These are phyloP conservation scores for Fusarium fujikuroi DNA, from an alignment of 2,329 filamentous ascomycete genomes.

Conservation along the genomic window DNA sequence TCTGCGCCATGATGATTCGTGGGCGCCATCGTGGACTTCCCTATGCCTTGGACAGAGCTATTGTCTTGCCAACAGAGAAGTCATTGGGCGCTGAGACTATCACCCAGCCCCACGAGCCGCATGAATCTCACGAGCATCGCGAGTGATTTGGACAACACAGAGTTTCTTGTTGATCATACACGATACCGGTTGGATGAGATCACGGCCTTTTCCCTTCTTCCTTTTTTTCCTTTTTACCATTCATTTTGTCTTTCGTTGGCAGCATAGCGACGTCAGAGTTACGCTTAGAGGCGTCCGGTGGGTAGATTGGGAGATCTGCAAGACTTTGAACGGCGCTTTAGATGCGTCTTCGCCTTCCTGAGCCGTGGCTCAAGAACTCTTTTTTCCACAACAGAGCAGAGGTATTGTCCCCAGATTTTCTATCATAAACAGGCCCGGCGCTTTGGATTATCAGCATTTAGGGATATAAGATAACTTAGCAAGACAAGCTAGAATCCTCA, in stretches of 20 bases:
- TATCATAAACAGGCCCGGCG: background rate
- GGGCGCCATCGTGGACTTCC: constrained; percentile 51
- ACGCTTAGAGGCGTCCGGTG: constrained; percentile 8
- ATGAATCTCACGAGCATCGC: constrained; percentile 23
- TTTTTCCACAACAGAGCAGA: background rate
- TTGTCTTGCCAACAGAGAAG: constrained; percentile 47
- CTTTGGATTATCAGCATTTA: background rate
- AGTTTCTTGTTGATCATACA: background rate
- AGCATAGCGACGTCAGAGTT: background rate
- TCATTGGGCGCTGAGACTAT: constrained; percentile 22
- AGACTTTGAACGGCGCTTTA: background rate
- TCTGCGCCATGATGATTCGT: constrained; percentile 54
- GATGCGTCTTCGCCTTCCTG: background rate
- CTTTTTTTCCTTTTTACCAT: background rate
- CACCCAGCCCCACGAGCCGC: background rate
- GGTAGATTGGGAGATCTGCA: constrained; percentile 3
- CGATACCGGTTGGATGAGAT: background rate
- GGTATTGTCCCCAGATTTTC: background rate
- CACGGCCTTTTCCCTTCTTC: background rate
- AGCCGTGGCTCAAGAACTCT: background rate
- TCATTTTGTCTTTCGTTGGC: background rate
- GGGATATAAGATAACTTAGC: background rate
- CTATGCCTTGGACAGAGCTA: constrained; percentile 50
- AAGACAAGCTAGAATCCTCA: background rate
- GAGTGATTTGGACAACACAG: constrained; percentile 4